Percentiles rank a stretch among this genome's conserved stretches.
Evolutionary conservation across 331 rosid genomes (phyloP).

Genomic region (Dryas integrifolia): DNA sequence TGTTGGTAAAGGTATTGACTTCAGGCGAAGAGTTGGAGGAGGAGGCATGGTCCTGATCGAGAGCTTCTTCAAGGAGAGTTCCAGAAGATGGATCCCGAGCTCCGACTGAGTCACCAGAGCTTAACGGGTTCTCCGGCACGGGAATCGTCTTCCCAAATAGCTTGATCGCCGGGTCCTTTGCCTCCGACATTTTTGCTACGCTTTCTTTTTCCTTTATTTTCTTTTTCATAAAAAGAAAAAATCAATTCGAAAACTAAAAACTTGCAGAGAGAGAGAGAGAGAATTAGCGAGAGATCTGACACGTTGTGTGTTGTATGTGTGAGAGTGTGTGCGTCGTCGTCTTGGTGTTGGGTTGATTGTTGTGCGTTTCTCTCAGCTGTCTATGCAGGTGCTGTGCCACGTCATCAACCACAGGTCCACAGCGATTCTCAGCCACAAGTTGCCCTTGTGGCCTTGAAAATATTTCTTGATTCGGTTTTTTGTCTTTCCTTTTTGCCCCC

Average conservation of each 20-base stretch:
- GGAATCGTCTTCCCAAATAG: slow-evolving; percentile 89
- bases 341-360: not conserved
- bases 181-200: slow-evolving; percentile 56
- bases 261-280: not conserved
- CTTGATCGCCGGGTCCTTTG: slow-evolving; percentile 81
- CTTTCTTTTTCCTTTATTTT: not conserved
- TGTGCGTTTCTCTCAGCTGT: slow-evolving; percentile 18
- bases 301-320: slow-evolving; percentile 29
- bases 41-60: slow-evolving; percentile 47
- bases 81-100: slow-evolving; percentile 30
- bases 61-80: slow-evolving; percentile 25
- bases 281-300: slow-evolving; percentile 36
- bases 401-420: slow-evolving; percentile 18
- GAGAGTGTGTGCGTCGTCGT: slow-evolving; percentile 18
- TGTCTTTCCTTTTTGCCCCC: not conserved
- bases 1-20: slow-evolving; percentile 12
- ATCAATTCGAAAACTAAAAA: slow-evolving; percentile 1
- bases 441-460: slow-evolving; percentile 39
- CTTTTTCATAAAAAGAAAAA: not conserved
- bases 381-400: slow-evolving; percentile 35
- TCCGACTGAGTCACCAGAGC: slow-evolving; percentile 30
- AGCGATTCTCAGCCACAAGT: slow-evolving; percentile 50
- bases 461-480: slow-evolving; percentile 29
- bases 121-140: slow-evolving; percentile 38
- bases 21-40: slow-evolving; percentile 46